Conservation (phyloP, 768 basidiomycete species). For the Tylopilus rubrobrunneus region DNA sequence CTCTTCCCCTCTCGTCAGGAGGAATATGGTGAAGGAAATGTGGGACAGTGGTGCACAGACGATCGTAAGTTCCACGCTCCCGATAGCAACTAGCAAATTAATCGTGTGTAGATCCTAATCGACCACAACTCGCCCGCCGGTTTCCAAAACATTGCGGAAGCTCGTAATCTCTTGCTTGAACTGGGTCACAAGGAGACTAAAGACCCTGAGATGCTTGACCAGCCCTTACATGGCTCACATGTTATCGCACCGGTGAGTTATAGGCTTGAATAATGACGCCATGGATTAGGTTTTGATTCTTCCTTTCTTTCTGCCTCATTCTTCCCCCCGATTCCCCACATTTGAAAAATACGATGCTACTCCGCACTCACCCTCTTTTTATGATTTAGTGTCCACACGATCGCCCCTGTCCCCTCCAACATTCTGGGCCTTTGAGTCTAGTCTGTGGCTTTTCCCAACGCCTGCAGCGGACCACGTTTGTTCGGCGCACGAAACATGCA, state of each 20-base stretch:
- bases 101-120: slow-evolving; percentile 62
- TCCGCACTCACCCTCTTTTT: background rate
- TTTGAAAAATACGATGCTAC: slow-evolving; percentile 15
- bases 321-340: slow-evolving; percentile 8
- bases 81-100: slow-evolving; percentile 1
- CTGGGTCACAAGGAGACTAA: slow-evolving; percentile 59
- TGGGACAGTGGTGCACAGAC: slow-evolving; percentile 89
- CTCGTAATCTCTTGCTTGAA: slow-evolving; percentile 67
- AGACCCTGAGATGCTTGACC: slow-evolving; percentile 37
- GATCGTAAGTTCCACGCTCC: slow-evolving; percentile 44
- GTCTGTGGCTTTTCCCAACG: slow-evolving; percentile 86
- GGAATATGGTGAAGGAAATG: slow-evolving; percentile 72
- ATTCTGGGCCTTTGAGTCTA: slow-evolving; percentile 47
- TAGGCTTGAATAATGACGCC: background rate
- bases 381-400: slow-evolving; percentile 84
- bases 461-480: slow-evolving; percentile 79
- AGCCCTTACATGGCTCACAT: slow-evolving; percentile 56
- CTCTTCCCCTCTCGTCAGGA: slow-evolving; percentile 55
- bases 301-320: background rate
- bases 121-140: slow-evolving; percentile 77
- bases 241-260: slow-evolving; percentile 84
- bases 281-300: background rate
- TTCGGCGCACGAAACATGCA: slow-evolving; percentile 85
- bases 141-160: slow-evolving; percentile 75
- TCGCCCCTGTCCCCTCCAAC: slow-evolving; percentile 70